These are phyloP conservation scores for Suillus bovinus DNA, from an alignment of 768 basidiomycete species.

Conservation along the genomic window DNA sequence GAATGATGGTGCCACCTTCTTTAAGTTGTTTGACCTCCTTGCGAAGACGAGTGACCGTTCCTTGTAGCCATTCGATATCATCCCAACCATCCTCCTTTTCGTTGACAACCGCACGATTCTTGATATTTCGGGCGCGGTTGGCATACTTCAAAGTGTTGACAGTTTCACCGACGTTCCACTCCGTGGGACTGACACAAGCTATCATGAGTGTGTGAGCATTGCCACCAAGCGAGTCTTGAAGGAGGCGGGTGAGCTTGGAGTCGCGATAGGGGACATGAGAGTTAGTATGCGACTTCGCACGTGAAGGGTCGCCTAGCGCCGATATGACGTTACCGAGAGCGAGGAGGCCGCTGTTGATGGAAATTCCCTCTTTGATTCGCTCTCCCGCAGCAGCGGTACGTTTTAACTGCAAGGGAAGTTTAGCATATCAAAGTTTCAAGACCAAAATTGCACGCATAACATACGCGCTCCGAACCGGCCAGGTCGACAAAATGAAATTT, in stretches of 20 bases:
- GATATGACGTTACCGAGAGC: conserved; percentile 99
- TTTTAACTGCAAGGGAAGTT: conserved; percentile 65
- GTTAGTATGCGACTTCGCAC: conserved; percentile 79
- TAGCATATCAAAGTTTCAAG: conserved; percentile 15
- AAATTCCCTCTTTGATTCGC: conserved; percentile 98
- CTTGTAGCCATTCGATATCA: conserved; percentile 95
- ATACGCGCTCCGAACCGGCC: conserved; percentile 92
- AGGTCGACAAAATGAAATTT: conserved; percentile 99
- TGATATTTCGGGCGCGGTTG: conserved; percentile 95
- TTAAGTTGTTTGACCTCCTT: conserved; percentile 85
- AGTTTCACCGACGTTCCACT: conserved; percentile 94
- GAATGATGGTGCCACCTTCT: conserved; percentile 49
- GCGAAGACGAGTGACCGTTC: conserved; percentile 78
- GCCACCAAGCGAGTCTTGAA: conserved; percentile 88
- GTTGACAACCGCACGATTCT: conserved; percentile 89
- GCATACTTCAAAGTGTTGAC: conserved; percentile 96
- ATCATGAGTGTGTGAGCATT: conserved; percentile 99
- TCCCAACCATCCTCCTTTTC: conserved; percentile 99
- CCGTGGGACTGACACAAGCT: conserved; percentile 94
- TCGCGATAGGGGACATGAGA: conserved; percentile 97
- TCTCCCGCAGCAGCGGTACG: conserved; percentile 95
- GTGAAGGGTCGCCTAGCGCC: conserved; percentile 90
- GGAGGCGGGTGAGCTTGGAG: conserved; percentile 88
- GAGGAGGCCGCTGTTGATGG: conserved; percentile 94
- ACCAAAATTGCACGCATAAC: conserved; percentile 28